Conservation (phyloP, 495 filamentous ascomycete species). For the Talaromyces proteolyticus region DNA sequence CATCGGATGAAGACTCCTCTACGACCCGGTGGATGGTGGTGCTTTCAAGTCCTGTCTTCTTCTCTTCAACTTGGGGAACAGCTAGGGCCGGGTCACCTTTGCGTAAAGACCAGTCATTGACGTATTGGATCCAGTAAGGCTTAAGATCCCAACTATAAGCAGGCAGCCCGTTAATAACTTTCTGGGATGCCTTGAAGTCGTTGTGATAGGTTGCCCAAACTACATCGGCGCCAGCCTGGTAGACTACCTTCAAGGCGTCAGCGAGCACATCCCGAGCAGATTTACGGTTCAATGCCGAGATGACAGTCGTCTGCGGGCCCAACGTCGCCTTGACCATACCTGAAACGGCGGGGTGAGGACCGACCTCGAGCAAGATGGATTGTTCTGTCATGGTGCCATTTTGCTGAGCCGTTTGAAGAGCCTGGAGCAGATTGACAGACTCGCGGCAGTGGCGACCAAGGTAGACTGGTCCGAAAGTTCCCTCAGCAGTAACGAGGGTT, state of each 20-base stretch:
- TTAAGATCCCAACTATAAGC: slow-evolving; percentile 74
- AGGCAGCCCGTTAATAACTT: slow-evolving; percentile 63
- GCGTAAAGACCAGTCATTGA: too few species aligned
- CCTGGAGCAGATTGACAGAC: slow-evolving; percentile 67
- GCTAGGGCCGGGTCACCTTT: too few species aligned
- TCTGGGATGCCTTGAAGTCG: slow-evolving; percentile 55
- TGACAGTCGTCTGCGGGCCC: slow-evolving; percentile 47
- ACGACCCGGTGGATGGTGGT: slow-evolving; percentile 63
- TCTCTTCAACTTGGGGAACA: too few species aligned
- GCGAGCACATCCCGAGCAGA: slow-evolving; percentile 61
- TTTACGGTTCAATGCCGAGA: slow-evolving; percentile 52
- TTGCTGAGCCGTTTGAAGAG: slow-evolving; percentile 46
- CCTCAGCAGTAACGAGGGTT: slow-evolving; percentile 46
- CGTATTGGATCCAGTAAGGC: slow-evolving; percentile 80
- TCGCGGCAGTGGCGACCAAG: slow-evolving; percentile 62
- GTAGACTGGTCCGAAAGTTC: slow-evolving; percentile 51
- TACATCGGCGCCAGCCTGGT: slow-evolving; percentile 61
- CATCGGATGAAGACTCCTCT: slow-evolving; percentile 48
- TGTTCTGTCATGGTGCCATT: slow-evolving; percentile 34
- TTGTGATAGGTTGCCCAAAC: slow-evolving; percentile 76
- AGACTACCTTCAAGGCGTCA: slow-evolving; percentile 51
- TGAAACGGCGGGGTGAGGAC: slow-evolving; percentile 61
- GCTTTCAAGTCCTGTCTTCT: too few species aligned
- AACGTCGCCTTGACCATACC: slow-evolving; percentile 66
- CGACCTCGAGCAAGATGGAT: slow-evolving; percentile 55